These are phyloP conservation scores for Eucalyptus curtisii DNA, from an alignment of 345 rosid genomes.

Conservation along the genomic window DNA sequence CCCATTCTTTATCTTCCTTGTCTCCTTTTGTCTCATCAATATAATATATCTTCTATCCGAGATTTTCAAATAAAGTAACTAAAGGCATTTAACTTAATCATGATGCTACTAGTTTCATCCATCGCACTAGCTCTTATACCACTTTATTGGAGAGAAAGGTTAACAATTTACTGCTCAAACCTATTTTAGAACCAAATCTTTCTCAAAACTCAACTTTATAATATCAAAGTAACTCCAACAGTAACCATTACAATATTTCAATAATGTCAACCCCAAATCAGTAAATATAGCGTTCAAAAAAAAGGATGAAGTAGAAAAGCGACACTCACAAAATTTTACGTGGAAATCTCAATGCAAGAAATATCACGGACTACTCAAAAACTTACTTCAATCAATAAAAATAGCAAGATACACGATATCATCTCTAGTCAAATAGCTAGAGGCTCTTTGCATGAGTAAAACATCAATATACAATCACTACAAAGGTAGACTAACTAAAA, in stretches of 20 bases:
- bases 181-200: too few relatives aligned
- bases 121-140: neutral
- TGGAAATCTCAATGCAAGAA: rapidly evolving
- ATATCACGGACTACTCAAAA: neutral
- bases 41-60: rapidly evolving
- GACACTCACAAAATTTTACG: neutral
- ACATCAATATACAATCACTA: neutral
- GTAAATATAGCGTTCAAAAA: neutral
- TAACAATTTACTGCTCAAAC: neutral
- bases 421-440: neutral
- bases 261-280: neutral
- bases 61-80: neutral
- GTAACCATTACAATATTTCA: too few relatives aligned
- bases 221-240: neutral
- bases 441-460: neutral
- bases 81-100: neutral
- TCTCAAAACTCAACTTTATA: neutral
- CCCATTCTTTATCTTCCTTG: neutral
- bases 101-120: too few relatives aligned
- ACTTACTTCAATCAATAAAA: neutral
- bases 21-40: rapidly evolving
- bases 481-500: neutral
- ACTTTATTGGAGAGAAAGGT: neutral
- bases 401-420: neutral
- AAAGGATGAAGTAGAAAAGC: neutral